Percentiles rank a stretch among this genome's conserved stretches.
These are phyloP conservation scores for Pythium utonaiense DNA, from an alignment of 352 stramenopile species.

Conservation along the genomic window DNA sequence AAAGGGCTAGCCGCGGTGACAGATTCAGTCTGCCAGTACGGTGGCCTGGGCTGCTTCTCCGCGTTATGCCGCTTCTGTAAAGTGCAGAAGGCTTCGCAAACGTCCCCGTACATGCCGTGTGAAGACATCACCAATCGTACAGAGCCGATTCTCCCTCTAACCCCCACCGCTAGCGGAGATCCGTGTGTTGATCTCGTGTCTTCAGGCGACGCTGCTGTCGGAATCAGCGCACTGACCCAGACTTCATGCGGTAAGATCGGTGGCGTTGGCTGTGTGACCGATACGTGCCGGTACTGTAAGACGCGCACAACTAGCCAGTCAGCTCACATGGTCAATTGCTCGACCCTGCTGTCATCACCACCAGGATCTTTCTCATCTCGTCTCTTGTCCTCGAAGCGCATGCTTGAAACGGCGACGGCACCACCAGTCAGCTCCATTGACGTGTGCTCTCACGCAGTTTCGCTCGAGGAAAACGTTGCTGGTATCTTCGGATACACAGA, in stretches of 20 bases:
- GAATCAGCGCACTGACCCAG: slow-evolving; percentile 19
- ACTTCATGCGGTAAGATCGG: slow-evolving; percentile 8
- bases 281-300: slow-evolving; percentile 30
- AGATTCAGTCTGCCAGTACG: slow-evolving; percentile 9
- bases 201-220: slow-evolving; percentile 20
- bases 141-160: not conserved
- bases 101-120: slow-evolving; percentile 19
- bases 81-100: not conserved
- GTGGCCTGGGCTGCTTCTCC: slow-evolving; percentile 21
- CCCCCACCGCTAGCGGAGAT: not conserved
- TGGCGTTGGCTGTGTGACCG: slow-evolving; percentile 27
- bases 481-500: slow-evolving; percentile 20
- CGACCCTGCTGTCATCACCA: not conserved
- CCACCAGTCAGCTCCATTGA: slow-evolving; percentile 9
- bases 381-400: not conserved
- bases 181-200: slow-evolving; percentile 1
- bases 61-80: slow-evolving; percentile 19
- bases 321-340: slow-evolving; percentile 13
- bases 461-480: slow-evolving; percentile 13
- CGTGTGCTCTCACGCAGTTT: slow-evolving; percentile 13
- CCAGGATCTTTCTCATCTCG: not conserved
- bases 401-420: not conserved
- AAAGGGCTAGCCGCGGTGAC: slow-evolving; percentile 1
- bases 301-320: slow-evolving; percentile 13
- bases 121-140: not conserved